Evolutionary conservation across 352 stramenopile species (phyloP).

Genomic region (Phytophthora boehmeriae): DNA sequence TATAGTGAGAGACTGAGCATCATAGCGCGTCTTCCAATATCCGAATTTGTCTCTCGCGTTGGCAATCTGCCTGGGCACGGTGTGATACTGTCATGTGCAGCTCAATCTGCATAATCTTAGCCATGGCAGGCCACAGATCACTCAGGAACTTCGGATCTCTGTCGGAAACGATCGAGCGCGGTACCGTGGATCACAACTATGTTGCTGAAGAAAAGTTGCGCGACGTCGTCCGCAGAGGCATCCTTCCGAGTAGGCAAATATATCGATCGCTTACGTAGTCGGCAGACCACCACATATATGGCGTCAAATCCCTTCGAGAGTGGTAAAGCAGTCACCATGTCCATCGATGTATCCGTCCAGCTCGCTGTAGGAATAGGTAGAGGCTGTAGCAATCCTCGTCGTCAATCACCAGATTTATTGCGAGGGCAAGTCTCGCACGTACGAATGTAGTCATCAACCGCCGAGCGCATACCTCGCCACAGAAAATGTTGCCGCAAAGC

Average conservation of each 20-base stretch:
- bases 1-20: conserved; percentile 3
- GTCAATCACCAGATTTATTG: neutral
- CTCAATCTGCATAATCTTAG: neutral
- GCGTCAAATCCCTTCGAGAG: conserved; percentile 6
- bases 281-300: neutral
- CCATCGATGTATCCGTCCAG: conserved; percentile 1
- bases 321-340: neutral
- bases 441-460: conserved; percentile 2
- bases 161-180: neutral
- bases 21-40: conserved; percentile 6
- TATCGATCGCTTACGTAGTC: neutral
- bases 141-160: conserved; percentile 3
- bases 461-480: neutral
- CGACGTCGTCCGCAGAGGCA: neutral
- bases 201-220: conserved; percentile 1
- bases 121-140: neutral
- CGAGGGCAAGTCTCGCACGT: conserved; percentile 7
- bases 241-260: conserved; percentile 1
- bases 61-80: conserved; percentile 4
- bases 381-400: conserved; percentile 5
- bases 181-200: neutral
- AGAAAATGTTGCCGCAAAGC: conserved; percentile 5
- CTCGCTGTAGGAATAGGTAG: conserved; percentile 1
- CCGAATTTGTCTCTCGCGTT: conserved; percentile 3
- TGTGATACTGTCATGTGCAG: conserved; percentile 6